Evolutionary conservation across 1,284 basidiomycete species (phyloP), one percentile per base, ranked within the genome.

Genomic region (Cryptococcus jaspeensis): DNA sequence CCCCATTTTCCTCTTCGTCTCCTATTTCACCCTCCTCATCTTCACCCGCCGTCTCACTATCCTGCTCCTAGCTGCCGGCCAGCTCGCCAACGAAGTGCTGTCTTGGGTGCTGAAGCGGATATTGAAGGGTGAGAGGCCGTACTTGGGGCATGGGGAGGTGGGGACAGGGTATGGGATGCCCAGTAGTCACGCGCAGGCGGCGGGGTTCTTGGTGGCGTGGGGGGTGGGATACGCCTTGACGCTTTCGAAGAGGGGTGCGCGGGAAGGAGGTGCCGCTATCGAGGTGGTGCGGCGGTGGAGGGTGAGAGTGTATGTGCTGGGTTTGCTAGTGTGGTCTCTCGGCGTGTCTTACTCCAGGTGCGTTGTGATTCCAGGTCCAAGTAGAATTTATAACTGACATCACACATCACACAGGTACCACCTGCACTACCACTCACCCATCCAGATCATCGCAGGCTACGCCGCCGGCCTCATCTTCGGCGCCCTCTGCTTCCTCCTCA

Each of bases 1-100:
- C 6, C 76, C 76, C 0, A 75, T 78, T 56, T 78, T 78, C 65
- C 70, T 78, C 35, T 78, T 78, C 59, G 75, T 76, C 35, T 70
- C 76, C 3, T 78, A 78, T 62, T 71, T 75, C 41, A 70, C 73
- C 6, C 63, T 78, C 15, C 47, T 74, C 35, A 57, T 78, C 50
- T 73, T 75, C 57, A 70, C 65, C 7, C 66, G 76, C 1, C 67
- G 71, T 0, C 49, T 78, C 2, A 69, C 69, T 4, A 64, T 74
- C 37, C 41, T 68, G 8, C 57, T 73, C n/a, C 69, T 78, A 3
- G 67, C 66, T 0, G 43, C 58, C 0, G 76, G 76, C 6, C 61
- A 63, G 16, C 50, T 78, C 2, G 61, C 37, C 11, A 78, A 78
- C 52, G 76, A 78, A 48, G 61, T 62, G 4, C 50, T 76, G 4